A percentile compares a stretch with the other conserved stretches of the same genome.
phyloP scores from a whole-genome alignment of 768 basidiomycete species.

The Pisolithus sp. region DNA sequence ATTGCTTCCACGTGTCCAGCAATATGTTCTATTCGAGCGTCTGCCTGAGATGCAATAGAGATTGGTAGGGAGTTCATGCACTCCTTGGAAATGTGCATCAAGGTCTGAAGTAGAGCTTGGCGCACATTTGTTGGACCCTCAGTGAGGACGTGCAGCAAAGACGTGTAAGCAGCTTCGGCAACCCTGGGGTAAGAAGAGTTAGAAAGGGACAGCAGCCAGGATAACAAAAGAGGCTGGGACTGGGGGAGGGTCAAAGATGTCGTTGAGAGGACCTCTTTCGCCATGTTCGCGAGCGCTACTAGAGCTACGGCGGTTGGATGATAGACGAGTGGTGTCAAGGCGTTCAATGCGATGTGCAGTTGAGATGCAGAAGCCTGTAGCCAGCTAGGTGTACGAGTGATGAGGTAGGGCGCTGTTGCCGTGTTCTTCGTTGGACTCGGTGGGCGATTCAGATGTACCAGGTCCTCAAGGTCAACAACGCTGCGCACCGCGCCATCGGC shows the following conservation, averaged over 20 bases:
- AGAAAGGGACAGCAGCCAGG: slow-evolving; percentile 70
- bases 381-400: slow-evolving; percentile 69
- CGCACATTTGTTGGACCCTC: slow-evolving; percentile 32
- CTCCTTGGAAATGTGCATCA: slow-evolving; percentile 59
- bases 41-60: slow-evolving; percentile 61
- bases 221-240: slow-evolving; percentile 59
- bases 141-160: slow-evolving; percentile 41
- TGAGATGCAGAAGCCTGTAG: slow-evolving; percentile 77
- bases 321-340: slow-evolving; percentile 60
- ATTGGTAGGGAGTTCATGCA: slow-evolving; percentile 67
- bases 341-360: slow-evolving; percentile 74
- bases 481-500: slow-evolving; percentile 50
- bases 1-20: slow-evolving; percentile 66
- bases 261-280: slow-evolving; percentile 43
- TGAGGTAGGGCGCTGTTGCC: slow-evolving; percentile 36
- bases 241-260: slow-evolving; percentile 63
- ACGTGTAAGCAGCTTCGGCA: slow-evolving; percentile 38
- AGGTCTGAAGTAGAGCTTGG: slow-evolving; percentile 43
- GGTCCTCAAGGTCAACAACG: slow-evolving; percentile 58
- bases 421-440: slow-evolving; percentile 14
- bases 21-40: slow-evolving; percentile 65
- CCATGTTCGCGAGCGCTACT: slow-evolving; percentile 48
- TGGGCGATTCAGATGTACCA: slow-evolving; percentile 32
- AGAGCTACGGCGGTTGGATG: slow-evolving; percentile 70
- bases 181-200: slow-evolving; percentile 51